These are phyloP conservation scores for Yamadazyma trypodendri DNA, from an alignment of 1,139 yeast genomes.

Conservation along the genomic window DNA sequence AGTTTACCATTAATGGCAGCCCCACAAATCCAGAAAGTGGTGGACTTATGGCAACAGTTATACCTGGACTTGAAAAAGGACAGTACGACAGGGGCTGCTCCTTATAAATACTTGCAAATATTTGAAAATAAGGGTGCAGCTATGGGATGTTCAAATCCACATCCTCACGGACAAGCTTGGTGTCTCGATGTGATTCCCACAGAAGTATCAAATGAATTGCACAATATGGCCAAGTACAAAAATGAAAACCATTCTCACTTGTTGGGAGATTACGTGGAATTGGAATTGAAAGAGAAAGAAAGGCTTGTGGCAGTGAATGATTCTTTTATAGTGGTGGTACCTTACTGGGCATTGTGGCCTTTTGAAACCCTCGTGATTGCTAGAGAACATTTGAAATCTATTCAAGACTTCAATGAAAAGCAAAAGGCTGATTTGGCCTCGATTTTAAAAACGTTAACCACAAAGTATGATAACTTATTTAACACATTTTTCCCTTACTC, in stretches of 20 bases:
- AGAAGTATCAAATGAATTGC: conserved; percentile 63
- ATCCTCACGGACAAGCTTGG: conserved; percentile 84
- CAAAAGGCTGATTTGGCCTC: conserved; percentile 59
- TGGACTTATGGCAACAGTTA: conserved; percentile 59
- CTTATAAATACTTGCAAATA: conserved; percentile 64
- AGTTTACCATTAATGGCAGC: conserved; percentile 63
- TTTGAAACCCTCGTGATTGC: conserved; percentile 67
- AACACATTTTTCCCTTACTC: conserved; percentile 74
- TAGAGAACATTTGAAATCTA: conserved; percentile 52
- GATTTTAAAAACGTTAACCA: conserved; percentile 54
- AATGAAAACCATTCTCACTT: conserved; percentile 47
- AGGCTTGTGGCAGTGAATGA: conserved; percentile 63
- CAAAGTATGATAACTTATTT: conserved; percentile 70
- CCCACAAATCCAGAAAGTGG: conserved; percentile 44
- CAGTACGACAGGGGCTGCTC: conserved; percentile 39
- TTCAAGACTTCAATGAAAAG: conserved; percentile 47
- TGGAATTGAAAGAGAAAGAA: conserved; percentile 51
- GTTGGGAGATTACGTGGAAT: conserved; percentile 62
- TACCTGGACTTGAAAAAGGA: conserved; percentile 41
- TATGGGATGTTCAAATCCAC: conserved; percentile 83
- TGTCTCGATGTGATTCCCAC: conserved; percentile 65
- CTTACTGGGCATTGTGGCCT: conserved; percentile 87
- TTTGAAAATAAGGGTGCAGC: conserved; percentile 79
- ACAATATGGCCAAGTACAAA: conserved; percentile 49
- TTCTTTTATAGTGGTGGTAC: conserved; percentile 68